Conservation (phyloP, 352 stramenopile species). For the Phytopythium chamaehyphon region DNA sequence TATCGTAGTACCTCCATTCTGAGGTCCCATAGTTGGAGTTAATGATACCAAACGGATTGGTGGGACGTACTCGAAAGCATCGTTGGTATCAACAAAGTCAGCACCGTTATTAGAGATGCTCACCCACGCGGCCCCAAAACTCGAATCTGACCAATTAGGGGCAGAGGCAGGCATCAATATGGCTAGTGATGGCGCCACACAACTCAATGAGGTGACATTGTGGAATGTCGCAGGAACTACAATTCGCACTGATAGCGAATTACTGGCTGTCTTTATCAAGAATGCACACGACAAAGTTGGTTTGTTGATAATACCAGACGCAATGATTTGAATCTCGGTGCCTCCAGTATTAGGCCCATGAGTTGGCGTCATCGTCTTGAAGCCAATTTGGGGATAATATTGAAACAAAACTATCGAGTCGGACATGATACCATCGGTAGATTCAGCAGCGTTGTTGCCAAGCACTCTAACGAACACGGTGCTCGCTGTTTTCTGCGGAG, state of each 20-base stretch:
- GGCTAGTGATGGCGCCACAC: slow-evolving; percentile 20
- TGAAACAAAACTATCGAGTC: slow-evolving; percentile 29
- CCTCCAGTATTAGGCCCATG: slow-evolving; percentile 31
- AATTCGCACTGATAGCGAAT: slow-evolving; percentile 5
- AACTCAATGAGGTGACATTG: slow-evolving; percentile 23
- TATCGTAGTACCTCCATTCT: slow-evolving; percentile 24
- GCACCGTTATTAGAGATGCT: slow-evolving; percentile 46
- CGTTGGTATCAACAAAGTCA: slow-evolving; percentile 26
- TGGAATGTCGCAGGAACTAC: slow-evolving; percentile 15
- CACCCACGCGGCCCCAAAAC: slow-evolving; percentile 17
- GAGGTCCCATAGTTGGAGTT: slow-evolving; percentile 13
- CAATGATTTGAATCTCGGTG: slow-evolving; percentile 20
- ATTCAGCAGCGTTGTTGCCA: slow-evolving; percentile 11
- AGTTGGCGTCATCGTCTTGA: slow-evolving; percentile 23
- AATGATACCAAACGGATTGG: slow-evolving; percentile 12
- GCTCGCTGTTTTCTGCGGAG: slow-evolving; percentile 13
- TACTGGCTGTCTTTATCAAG: slow-evolving; percentile 21
- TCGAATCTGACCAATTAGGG: slow-evolving; percentile 13
- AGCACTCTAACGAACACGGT: slow-evolving; percentile 29
- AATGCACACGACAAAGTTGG: slow-evolving; percentile 30
- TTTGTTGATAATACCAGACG: slow-evolving; percentile 18
- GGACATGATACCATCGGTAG: slow-evolving; percentile 17
- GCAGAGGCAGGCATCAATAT: slow-evolving; percentile 9
- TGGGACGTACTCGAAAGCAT: slow-evolving; percentile 24
- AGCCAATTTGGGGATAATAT: slow-evolving; percentile 20